phyloP scores from a whole-genome alignment of 768 basidiomycete species.

The Suillus ampliporus region DNA sequence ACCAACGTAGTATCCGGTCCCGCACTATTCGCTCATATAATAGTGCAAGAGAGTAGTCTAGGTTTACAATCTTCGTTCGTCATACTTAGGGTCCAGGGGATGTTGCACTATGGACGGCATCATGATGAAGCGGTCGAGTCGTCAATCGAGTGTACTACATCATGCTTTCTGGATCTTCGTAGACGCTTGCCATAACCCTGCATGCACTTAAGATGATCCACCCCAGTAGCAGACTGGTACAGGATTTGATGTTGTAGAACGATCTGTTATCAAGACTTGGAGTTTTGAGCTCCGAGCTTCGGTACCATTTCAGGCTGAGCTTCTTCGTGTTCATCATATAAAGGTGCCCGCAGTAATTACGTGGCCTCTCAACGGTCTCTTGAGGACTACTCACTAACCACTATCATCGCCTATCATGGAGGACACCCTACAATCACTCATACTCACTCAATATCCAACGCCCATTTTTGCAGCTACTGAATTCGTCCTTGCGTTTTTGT shows the following conservation, averaged over 20 bases:
- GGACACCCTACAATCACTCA: constrained; percentile 24
- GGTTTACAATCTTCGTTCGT: constrained; percentile 1
- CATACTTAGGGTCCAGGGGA: no score
- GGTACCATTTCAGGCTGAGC: no score
- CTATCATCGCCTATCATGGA: not conserved
- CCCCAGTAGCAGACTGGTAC: not conserved
- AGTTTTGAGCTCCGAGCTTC: not conserved
- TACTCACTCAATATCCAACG: constrained; percentile 32
- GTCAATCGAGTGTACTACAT: not conserved
- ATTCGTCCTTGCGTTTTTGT: constrained; percentile 27
- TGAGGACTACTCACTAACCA: not conserved
- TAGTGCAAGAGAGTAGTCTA: not conserved
- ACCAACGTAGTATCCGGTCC: not conserved
- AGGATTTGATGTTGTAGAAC: not conserved
- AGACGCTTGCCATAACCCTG: not conserved
- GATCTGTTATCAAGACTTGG: no score
- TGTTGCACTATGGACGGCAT: not conserved
- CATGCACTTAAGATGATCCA: not conserved
- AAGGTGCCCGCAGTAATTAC: not conserved
- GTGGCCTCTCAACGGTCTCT: not conserved
- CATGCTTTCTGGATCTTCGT: not conserved
- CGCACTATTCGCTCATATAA: not conserved
- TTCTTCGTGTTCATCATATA: not conserved
- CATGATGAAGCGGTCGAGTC: not conserved
- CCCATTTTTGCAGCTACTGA: constrained; percentile 29